A percentile compares a stretch with the other conserved stretches of the same genome.
Conservation (phyloP, 2,329 filamentous ascomycete species). For the Dothideomycetes sp. region DNA sequence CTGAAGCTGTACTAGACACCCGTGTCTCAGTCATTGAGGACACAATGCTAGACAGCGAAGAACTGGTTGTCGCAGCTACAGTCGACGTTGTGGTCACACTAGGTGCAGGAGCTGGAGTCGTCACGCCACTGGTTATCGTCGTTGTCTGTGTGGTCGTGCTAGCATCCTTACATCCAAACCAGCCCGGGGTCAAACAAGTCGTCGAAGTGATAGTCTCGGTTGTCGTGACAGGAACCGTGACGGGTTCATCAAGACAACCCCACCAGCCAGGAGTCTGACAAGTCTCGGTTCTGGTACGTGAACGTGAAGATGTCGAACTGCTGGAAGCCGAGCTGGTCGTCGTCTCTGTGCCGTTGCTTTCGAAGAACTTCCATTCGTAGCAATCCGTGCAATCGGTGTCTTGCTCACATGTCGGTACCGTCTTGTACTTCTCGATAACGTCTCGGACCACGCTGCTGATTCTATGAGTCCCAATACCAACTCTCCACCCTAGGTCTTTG, state of each 20-base stretch:
- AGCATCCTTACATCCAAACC: constrained; percentile 57
- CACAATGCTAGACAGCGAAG: not conserved
- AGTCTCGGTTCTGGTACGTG: constrained; percentile 66
- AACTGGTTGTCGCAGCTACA: constrained; percentile 6
- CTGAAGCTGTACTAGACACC: constrained; percentile 24
- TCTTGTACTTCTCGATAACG: constrained; percentile 74
- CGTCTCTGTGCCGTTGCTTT: constrained; percentile 77
- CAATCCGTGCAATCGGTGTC: constrained; percentile 80
- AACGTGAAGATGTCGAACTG: constrained; percentile 43
- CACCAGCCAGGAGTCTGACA: constrained; percentile 92
- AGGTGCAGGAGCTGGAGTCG: constrained; percentile 19
- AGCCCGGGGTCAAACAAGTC: constrained; percentile 54
- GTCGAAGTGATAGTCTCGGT: constrained; percentile 39
- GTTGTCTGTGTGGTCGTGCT: constrained; percentile 30
- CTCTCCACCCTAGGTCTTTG: constrained; percentile 80
- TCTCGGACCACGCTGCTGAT: constrained; percentile 82
- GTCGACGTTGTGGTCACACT: constrained; percentile 16
- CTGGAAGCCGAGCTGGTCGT: constrained; percentile 51
- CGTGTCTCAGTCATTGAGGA: not conserved
- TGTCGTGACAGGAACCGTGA: constrained; percentile 26
- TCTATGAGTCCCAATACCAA: constrained; percentile 83
- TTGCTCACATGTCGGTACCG: constrained; percentile 64
- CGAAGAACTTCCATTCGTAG: constrained; percentile 86
- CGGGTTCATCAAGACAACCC: constrained; percentile 61
- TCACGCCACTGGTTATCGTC: constrained; percentile 18